phyloP scores from a whole-genome alignment of 352 stramenopile species.

The Pythium brachiatum region DNA sequence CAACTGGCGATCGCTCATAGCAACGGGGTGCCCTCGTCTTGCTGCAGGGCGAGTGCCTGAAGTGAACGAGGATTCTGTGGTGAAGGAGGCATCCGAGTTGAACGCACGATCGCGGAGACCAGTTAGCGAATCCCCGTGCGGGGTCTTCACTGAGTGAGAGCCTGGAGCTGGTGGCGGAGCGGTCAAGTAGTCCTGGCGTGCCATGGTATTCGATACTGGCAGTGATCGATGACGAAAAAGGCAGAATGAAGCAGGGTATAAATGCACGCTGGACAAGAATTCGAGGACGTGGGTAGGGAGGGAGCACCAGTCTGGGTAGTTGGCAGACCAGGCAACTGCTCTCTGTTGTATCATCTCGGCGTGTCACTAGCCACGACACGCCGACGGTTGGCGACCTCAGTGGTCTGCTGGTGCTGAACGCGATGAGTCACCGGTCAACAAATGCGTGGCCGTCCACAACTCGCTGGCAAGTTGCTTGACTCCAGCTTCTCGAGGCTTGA shows the following conservation, averaged over 20 bases:
- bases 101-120: neutral
- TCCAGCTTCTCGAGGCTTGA: no score
- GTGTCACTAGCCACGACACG: no score
- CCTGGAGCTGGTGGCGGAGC: neutral
- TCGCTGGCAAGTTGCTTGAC: neutral
- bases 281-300: neutral
- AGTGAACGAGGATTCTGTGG: neutral
- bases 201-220: no score
- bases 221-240: no score
- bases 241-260: neutral
- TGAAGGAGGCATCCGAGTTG: neutral
- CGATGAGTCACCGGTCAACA: no score
- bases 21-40: neutral
- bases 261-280: neutral
- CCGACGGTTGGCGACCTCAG: no score
- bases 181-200: neutral
- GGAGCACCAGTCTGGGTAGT: neutral
- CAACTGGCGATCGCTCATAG: constrained; percentile 5
- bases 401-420: no score
- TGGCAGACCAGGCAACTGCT: neutral
- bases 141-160: neutral
- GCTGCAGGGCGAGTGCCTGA: neutral
- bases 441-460: no score
- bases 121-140: neutral
- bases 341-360: no score